Percentiles rank a stretch among this genome's conserved stretches.
phyloP scores from a whole-genome alignment of 495 filamentous ascomycete species.

The Aspergillus avenaceus region DNA sequence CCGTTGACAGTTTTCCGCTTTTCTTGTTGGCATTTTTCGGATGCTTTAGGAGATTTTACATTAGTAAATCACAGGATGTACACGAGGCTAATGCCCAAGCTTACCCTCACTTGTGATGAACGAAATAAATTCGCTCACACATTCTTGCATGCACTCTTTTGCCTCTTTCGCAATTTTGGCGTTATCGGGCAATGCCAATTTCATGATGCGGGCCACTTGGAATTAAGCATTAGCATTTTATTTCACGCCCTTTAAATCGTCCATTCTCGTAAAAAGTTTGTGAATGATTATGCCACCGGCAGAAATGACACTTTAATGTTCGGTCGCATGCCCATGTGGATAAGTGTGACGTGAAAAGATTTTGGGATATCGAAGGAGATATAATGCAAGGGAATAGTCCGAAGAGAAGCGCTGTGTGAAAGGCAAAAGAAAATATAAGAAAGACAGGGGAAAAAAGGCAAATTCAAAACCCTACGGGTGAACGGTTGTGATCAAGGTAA shows the following conservation, averaged over 20 bases:
- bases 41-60: constrained; percentile 55
- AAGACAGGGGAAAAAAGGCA: constrained; percentile 18
- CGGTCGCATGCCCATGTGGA: too few species aligned
- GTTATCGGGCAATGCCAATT: constrained; percentile 92
- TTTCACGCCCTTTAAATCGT: too few species aligned
- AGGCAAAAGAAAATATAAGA: constrained; percentile 2
- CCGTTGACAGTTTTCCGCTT: constrained; percentile 99
- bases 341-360: too few species aligned
- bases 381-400: neutral
- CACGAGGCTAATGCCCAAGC: neutral
- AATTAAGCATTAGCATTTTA: constrained; percentile 77
- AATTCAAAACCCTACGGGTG: constrained; percentile 16
- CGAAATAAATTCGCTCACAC: constrained; percentile 99
- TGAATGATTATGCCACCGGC: too few species aligned
- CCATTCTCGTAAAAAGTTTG: too few species aligned
- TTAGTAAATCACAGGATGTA: neutral
- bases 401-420: neutral
- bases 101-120: constrained; percentile 98
- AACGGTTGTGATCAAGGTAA: constrained; percentile 19
- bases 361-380: too few species aligned
- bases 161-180: constrained; percentile 99
- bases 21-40: constrained; percentile 98
- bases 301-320: too few species aligned
- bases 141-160: constrained; percentile 99
- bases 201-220: constrained; percentile 99